Base-by-base conservation (phyloP, 2,329 filamentous ascomycete genomes). In the Aspergillus fischeri region DNA sequence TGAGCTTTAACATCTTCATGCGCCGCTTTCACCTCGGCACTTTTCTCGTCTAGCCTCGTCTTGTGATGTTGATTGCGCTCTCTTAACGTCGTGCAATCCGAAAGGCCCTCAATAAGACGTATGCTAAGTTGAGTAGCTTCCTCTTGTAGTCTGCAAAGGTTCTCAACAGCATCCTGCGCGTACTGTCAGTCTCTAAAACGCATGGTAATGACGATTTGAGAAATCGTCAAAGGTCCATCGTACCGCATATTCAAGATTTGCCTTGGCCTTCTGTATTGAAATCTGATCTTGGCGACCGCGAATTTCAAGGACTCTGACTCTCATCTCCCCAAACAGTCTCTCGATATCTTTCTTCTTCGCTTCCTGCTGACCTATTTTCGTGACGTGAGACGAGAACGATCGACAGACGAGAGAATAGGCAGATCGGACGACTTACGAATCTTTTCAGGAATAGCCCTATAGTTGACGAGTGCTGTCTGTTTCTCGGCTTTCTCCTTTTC, bases 61-160 rank as follows among this genome's bases (percentile, higher is more conserved):
- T 81, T 79, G 57, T 91, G 84, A 50, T 84, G 79, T 8, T 72
- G 65, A 64, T 91, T 91, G 57, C 86, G 86, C 17, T 78, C 77
- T 65, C 84, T 83, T n/a, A 97, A 78, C 5, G 83, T 83, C 48
- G 85, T 80, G 2, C 89, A 73, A 66, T 99, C 94, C 0, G 92
- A 97, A n/a, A 80, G 73, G 1, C 91, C 92, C 77, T 99, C 94
- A 29, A 95, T 83, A 0, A 83, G 77, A 59, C 86, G 81, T 48
- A 97, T 80, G 63, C 90, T 83, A 1, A 84, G 85, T 65, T 92
- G 86, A 17, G 92, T 73, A 10, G 91, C 75, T 14, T 83, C 81
- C 49, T 87, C 80, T 53, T 89, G 85, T 5, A 85, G 80, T 51
- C 78, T 73, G 14, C 84, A 83, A 48, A 96, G 81, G 21, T 74